phyloP scores from a whole-genome alignment of 768 basidiomycete genomes.

The Tricholoma flavovirens region DNA sequence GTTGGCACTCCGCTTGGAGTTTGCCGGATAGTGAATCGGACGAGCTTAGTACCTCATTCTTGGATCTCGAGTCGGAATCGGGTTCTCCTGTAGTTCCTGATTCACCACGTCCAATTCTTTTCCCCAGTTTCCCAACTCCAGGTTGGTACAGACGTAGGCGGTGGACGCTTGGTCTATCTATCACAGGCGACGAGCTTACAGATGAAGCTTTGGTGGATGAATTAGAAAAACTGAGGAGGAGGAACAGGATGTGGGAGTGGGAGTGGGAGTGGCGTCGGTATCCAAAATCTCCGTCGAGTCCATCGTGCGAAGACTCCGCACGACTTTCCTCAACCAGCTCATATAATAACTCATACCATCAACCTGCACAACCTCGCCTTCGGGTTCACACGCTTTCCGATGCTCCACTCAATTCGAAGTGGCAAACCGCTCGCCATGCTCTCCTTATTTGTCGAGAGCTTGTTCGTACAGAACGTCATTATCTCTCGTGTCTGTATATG shows the following conservation, averaged over 20 bases:
- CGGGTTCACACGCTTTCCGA: neutral
- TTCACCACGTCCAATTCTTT: neutral
- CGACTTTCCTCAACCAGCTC: neutral
- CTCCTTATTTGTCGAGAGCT: conserved; percentile 36
- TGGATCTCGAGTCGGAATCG: neutral
- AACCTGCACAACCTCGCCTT: neutral
- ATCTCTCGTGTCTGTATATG: conserved; percentile 29
- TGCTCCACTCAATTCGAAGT: conserved; percentile 15
- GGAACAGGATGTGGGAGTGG: neutral
- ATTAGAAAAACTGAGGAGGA: neutral
- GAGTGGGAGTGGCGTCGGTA: neutral
- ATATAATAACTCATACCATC: neutral
- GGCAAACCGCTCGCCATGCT: conserved; percentile 33
- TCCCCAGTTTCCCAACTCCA: neutral
- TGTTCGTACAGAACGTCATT: conserved; percentile 38
- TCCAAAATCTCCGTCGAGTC: neutral
- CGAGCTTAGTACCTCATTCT: neutral
- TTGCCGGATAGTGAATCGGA: neutral
- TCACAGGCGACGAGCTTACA: neutral
- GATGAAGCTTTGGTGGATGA: neutral
- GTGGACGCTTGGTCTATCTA: neutral
- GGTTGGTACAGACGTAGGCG: neutral
- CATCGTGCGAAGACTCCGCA: neutral
- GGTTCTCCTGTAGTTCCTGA: neutral
- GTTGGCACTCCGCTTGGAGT: neutral